Percentiles rank a stretch among this genome's conserved stretches.
Evolutionary conservation across 2,329 filamentous ascomycete genomes (phyloP).

Genomic region (Botrytis elliptica): DNA sequence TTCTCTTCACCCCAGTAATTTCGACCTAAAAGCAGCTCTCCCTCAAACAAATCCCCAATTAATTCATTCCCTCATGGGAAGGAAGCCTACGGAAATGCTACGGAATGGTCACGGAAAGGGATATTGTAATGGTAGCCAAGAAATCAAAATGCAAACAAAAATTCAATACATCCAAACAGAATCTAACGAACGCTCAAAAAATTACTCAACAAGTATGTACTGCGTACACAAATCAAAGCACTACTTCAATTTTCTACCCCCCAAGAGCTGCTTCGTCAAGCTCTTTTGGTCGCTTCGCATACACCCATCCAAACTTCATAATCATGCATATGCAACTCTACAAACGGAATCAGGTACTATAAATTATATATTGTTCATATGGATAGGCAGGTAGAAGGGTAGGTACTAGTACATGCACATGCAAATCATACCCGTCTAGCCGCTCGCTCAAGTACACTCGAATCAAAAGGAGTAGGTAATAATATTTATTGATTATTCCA

Average conservation of each 20-base stretch:
- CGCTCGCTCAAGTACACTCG: not conserved
- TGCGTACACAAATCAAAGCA: not conserved
- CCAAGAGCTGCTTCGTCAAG: not conserved
- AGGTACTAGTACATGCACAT: not conserved
- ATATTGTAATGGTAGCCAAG: not conserved
- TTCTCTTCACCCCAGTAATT: not conserved
- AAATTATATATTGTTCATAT: not conserved
- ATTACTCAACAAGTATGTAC: not conserved
- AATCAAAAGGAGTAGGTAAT: not conserved
- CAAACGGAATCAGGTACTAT: not conserved
- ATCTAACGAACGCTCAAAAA: not conserved
- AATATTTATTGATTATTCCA: not conserved
- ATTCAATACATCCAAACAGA: not conserved
- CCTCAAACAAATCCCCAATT: not conserved
- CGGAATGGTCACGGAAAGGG: not conserved
- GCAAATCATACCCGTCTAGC: not conserved
- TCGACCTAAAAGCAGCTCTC: not conserved
- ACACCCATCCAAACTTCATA: not conserved
- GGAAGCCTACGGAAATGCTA: not conserved
- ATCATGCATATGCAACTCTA: not conserved
- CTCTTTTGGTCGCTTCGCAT: not conserved
- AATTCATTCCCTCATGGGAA: not conserved
- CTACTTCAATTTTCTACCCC: not conserved
- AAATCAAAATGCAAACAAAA: not conserved
- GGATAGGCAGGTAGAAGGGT: not conserved